These are phyloP conservation scores for Trypanosomatidae sp. DNA, from an alignment of 208 protist species.

Conservation along the genomic window DNA sequence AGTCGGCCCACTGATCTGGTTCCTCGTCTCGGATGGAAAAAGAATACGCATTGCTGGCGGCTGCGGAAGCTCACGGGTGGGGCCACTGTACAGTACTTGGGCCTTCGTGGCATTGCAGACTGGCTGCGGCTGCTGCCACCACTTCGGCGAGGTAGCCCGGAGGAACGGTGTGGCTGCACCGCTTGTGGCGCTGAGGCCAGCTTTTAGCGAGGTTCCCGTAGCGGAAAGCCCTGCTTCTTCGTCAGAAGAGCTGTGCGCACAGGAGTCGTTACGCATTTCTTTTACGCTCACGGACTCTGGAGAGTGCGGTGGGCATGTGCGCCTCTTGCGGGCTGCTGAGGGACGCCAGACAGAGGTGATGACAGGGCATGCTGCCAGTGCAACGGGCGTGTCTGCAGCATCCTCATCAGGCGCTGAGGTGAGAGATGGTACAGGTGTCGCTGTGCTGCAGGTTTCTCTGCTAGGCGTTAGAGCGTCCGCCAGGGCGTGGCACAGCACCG, in stretches of 20 bases:
- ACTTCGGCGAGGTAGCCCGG: background rate
- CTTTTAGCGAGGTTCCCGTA: background rate
- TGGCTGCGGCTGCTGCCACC: background rate
- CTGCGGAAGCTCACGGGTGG: slow-evolving; percentile 2
- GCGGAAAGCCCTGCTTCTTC: slow-evolving; percentile 6
- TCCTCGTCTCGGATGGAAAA: slow-evolving; percentile 4
- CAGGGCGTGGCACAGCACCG: background rate
- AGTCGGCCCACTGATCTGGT: background rate
- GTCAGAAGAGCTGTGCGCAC: slow-evolving; percentile 1
- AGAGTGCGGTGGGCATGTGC: background rate
- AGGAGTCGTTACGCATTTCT: background rate
- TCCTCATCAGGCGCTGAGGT: background rate
- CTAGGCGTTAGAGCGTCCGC: slow-evolving; percentile 5
- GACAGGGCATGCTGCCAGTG: background rate
- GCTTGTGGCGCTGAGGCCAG: background rate
- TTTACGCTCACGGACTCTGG: background rate
- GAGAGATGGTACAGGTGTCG: background rate
- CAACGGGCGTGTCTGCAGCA: background rate
- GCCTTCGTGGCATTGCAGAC: background rate
- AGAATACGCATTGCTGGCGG: slow-evolving; percentile 27
- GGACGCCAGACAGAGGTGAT: slow-evolving; percentile 4
- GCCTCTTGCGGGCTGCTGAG: background rate
- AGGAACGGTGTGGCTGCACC: background rate
- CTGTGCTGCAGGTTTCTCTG: background rate
- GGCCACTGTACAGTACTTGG: background rate